Evolutionary conservation across 805 yeast species (phyloP), one percentile per base, ranked within the genome.

Genomic region (Barnettozyma californica): DNA sequence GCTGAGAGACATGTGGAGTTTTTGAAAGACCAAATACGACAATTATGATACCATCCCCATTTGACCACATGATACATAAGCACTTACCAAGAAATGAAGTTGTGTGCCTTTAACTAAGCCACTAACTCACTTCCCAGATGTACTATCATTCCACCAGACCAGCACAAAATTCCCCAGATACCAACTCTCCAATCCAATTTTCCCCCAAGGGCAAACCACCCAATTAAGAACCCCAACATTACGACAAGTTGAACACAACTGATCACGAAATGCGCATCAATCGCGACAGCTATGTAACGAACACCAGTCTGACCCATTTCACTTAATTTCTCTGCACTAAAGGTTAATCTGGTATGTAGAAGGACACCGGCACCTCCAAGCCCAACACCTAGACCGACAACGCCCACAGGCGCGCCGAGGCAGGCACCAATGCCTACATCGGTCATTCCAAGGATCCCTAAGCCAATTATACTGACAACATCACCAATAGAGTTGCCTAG

Each of bases 341-440:
- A 20, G 18, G 29, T 38, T 4, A 38, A 23, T 38, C 40, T 33
- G 14, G 26, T 23, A 23, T 47, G 18, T 6, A 26, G 26, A 16
- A 47, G 42, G 8, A 76, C 66, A 1, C 81, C 50, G 31, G 87
- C 51, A 0, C 92, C 90, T 55, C 87, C 84, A 5, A 84, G 59
- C 0, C 97, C 97, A 51, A 92, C 68, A 0, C 97, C 95, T 36
- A 91, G 71, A 10, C 94, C 68, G 39, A 85, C 69, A 46, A 90
- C 84, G 38, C 94, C 64, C 49, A 92, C 67, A 0, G 98, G 98
- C 1, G 97, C 89, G 0, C 97, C 98, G 63, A 91, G 85, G 60
- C 98, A 91, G 0, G 97, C 97, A 26, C 94, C 87, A n/a, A 94
- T 71, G 0, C 97, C 97, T 86, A 92, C 86, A 41, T 85, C 74